These are phyloP conservation scores for Adansonia grandidieri DNA, from an alignment of 441 rosid genomes.

Conservation along the genomic window DNA sequence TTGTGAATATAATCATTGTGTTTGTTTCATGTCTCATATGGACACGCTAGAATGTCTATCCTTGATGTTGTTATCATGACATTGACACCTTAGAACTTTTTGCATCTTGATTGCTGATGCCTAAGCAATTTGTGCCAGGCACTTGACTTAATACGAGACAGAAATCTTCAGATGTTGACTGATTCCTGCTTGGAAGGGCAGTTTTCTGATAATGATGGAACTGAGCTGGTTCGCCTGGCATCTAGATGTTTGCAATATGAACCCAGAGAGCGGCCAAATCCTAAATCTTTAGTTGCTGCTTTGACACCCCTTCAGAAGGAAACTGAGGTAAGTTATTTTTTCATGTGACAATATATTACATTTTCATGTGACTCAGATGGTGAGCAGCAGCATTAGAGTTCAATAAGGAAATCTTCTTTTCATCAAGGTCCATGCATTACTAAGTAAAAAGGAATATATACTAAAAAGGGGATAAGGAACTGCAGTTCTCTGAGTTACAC, in stretches of 20 bases:
- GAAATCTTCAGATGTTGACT: conserved; percentile 75
- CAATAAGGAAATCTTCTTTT: background rate
- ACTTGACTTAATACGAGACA: conserved; percentile 81
- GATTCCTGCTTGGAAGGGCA: conserved; percentile 93
- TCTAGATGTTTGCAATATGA: conserved; percentile 81
- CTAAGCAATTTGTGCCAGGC: conserved; percentile 53
- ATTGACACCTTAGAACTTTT: background rate
- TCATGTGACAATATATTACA: background rate
- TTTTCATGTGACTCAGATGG: background rate
- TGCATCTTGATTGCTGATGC: conserved; percentile 12
- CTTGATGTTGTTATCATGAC: background rate
- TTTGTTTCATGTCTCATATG: background rate
- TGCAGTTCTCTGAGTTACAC: background rate
- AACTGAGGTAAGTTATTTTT: conserved; percentile 50
- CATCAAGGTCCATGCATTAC: background rate
- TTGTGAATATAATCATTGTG: background rate
- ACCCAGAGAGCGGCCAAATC: conserved; percentile 79
- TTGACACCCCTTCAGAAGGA: conserved; percentile 81
- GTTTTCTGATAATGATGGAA: conserved; percentile 66
- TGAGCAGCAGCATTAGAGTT: background rate
- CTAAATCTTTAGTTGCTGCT: conserved; percentile 66
- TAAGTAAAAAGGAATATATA: background rate
- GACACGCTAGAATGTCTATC: background rate
- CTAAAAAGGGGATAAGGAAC: background rate
- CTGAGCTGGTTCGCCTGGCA: conserved; percentile 74